These are phyloP conservation scores for Serendipita vermifera DNA, from an alignment of 768 basidiomycete species.

Conservation along the genomic window DNA sequence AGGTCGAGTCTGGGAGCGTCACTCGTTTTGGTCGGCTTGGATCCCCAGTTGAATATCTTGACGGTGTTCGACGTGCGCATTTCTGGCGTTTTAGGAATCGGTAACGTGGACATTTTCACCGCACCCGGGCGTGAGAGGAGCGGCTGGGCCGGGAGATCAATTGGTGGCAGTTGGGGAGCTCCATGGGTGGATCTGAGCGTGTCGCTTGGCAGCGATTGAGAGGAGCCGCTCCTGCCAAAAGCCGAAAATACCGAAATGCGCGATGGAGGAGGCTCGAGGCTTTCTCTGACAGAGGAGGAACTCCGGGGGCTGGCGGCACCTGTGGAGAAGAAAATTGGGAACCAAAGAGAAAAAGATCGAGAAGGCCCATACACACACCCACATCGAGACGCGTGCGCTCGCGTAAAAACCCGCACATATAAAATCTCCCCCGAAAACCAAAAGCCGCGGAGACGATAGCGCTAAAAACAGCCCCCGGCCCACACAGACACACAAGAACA, in stretches of 20 bases:
- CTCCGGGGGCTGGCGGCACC: too few species aligned
- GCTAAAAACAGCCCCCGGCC: too few species aligned
- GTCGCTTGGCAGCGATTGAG: not conserved
- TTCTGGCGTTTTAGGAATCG: conserved; percentile 6
- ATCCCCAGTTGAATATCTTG: conserved; percentile 3
- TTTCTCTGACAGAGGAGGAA: too few species aligned
- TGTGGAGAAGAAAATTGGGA: too few species aligned
- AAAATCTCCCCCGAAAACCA: too few species aligned
- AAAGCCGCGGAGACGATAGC: too few species aligned
- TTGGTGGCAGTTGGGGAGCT: conserved; percentile 1
- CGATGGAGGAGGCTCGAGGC: not conserved
- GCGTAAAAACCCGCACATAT: too few species aligned
- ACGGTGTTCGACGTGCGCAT: conserved; percentile 3
- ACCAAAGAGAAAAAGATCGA: too few species aligned
- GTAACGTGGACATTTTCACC: not conserved
- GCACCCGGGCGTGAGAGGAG: not conserved
- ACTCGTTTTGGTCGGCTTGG: not conserved
- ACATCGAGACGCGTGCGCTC: too few species aligned
- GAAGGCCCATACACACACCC: too few species aligned
- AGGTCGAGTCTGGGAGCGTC: conserved; percentile 1
- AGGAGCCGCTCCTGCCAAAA: not conserved
- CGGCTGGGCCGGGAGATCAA: not conserved
- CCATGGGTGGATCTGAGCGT: not conserved
- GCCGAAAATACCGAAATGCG: not conserved
- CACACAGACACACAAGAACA: too few species aligned